phyloP scores from a whole-genome alignment of 2,329 filamentous ascomycete genomes.

The Ophiostoma tasmaniense region DNA sequence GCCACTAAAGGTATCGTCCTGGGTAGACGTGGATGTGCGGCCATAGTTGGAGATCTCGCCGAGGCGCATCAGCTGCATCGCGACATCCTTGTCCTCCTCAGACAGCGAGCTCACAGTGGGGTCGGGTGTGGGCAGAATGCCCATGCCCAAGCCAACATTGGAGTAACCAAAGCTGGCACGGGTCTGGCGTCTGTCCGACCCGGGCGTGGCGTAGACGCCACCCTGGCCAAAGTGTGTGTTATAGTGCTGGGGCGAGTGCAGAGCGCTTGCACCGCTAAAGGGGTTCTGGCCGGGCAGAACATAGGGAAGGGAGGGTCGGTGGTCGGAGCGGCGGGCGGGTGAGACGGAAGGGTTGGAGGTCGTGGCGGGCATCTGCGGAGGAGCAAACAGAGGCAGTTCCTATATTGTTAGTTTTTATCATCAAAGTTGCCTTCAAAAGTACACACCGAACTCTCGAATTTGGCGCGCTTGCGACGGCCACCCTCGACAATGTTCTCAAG shows the following conservation, averaged over 20 bases:
- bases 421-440: too few species aligned
- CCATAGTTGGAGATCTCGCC: constrained; percentile 91
- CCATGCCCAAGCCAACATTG: constrained; percentile 42
- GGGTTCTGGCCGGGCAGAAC: constrained; percentile 68
- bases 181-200: constrained; percentile 53
- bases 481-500: constrained; percentile 97
- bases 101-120: constrained; percentile 98
- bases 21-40: constrained; percentile 83
- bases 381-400: constrained; percentile 93
- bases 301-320: constrained; percentile 67
- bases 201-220: constrained; percentile 55
- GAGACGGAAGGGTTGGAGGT: constrained; percentile 98
- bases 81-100: constrained; percentile 88
- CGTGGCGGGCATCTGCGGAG: constrained; percentile 84
- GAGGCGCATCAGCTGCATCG: constrained; percentile 90
- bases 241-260: constrained; percentile 80
- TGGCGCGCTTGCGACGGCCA: constrained; percentile 86
- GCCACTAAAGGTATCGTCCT: constrained; percentile 89
- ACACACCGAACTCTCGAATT: constrained; percentile 87
- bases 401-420: constrained; percentile 31
- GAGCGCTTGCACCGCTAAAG: constrained; percentile 65
- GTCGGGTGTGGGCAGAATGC: constrained; percentile 73
- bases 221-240: constrained; percentile 45
- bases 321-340: constrained; percentile 70
- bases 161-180: constrained; percentile 55